Evolutionary conservation across 345 rosid genomes (phyloP), one percentile per base, ranked within the genome.

Genomic region (Bretschneidera sinensis): DNA sequence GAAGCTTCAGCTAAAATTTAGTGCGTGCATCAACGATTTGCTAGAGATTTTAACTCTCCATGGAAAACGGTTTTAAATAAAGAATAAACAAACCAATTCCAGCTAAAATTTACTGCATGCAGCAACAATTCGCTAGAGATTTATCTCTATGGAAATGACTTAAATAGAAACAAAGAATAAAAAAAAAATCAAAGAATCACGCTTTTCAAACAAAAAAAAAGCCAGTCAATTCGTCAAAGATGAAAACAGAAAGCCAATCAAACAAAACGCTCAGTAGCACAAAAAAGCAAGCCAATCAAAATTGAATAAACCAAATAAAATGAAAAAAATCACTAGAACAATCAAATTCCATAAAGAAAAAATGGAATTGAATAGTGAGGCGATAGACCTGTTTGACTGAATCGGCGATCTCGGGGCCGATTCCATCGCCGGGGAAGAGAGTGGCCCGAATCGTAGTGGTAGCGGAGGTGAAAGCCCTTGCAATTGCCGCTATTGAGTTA

Each of bases 351-450:
- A 15, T 43, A 4, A 47, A 59, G 11, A 8, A 11, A 49, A 48
- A 28, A 8, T 2, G 1, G 48, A 24, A 63, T 48, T 35, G n/a
- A 14, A 45, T 20, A 50, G 48, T 24, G 31, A 50, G 51, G 51
- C 16, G 64, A 39, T 5, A n/a, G 35, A 83, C 99, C 94, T 88
- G 68, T 73, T 95, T 95, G 72, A 91, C 98, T 62, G 99, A 83
- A 54, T 85, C 87, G 6, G 99, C 97, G 76, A 95, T 95, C 82
- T 95, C 99, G 43, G 99, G 99, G 67, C 99, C 99, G 74, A 92
- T 88, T 54, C 97, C 99, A 50, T 94, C 97, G 59, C 97, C 99
- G 43, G 99, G 97, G 69, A 95, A 95, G 58, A 95, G 89, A 33
- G 99, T 95, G 72, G 92, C 97, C 13, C 74, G 74, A 77, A 95